Evolutionary conservation across 805 yeast species (phyloP), one percentile per base, ranked within the genome.

Genomic region (Candida bentonensis): DNA sequence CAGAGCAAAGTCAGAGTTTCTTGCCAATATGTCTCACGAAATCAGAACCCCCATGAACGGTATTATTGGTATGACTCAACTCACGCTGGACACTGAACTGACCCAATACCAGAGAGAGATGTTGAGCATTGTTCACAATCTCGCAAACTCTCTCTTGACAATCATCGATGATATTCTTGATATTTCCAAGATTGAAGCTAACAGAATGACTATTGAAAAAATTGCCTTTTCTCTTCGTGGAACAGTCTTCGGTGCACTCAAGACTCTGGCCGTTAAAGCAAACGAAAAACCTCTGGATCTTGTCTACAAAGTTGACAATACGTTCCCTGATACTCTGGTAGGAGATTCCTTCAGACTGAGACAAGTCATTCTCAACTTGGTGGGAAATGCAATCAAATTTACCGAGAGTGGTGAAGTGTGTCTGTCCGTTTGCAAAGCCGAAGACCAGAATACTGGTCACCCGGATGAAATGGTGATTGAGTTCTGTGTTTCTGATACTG

Each of bases 21-120:
- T 85, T 64, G 94, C 94, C 41, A 85, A 85, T 57, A 85, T 82
- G 73, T 82, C 89, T 3, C 85, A 78, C 61, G 95, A 85, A 61
- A 81, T 85, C 55, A 70, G 95, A 60, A 85, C 95, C 2, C 95
- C 95, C 20, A 80, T 85, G 76, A 85, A 85, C 61, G 95, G 95
- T 67, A 85, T 85, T 41, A 81, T 85, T 54, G 94, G 94, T 57
- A 85, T 85, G 89, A 85, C 95, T 2, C 95, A 85, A 60, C 66
- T 85, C 53, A 82, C 95, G 1, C 69, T 85, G 45, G 95, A 85
- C 51, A 85, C 95, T 0, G 94, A 85, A 55, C 70, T 85, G 51
- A 84, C 94, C 7, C 95, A 85, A 63, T 85, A 85, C 56, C 95
- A 85, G 62, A 73, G 95, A 50, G 95, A 85, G 63, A 85, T 85